A percentile compares a stretch with the other conserved stretches of the same genome.
Conservation (phyloP, 495 filamentous ascomycete genomes). For the Chaetomium tenue region DNA sequence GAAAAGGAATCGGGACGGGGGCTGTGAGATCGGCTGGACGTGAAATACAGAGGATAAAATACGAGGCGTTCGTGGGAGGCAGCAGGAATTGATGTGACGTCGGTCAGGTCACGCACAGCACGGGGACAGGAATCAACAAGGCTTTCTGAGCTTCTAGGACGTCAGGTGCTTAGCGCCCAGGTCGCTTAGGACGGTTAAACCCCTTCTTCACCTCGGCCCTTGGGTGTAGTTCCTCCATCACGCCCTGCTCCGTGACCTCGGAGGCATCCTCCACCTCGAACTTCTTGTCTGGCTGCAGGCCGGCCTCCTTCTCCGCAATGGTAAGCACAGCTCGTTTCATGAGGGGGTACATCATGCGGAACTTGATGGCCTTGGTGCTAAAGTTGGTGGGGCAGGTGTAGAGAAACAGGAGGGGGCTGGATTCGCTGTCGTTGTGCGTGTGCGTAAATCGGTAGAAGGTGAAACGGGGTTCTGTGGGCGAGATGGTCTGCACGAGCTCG, state of each 20-base stretch:
- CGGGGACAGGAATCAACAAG: no score
- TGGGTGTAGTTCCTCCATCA: conserved; percentile 76
- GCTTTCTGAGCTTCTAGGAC: no score
- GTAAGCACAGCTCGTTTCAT: conserved; percentile 69
- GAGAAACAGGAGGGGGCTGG: conserved; percentile 77
- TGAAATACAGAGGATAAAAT: no score
- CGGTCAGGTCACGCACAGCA: not conserved
- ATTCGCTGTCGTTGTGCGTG: conserved; percentile 51
- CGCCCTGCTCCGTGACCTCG: conserved; percentile 70
- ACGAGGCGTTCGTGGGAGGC: no score
- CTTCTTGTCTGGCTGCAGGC: conserved; percentile 72
- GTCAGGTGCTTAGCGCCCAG: conserved; percentile 51
- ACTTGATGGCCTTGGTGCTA: conserved; percentile 70
- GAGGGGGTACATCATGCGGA: conserved; percentile 91
- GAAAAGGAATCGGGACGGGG: no score
- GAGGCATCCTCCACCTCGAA: conserved; percentile 60
- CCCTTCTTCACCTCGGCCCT: conserved; percentile 65
- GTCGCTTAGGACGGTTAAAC: conserved; percentile 88
- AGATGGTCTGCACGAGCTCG: conserved; percentile 63
- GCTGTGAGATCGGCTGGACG: no score
- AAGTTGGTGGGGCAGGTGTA: conserved; percentile 83
- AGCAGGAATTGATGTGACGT: not conserved
- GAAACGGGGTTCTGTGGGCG: conserved; percentile 80
- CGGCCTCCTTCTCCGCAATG: conserved; percentile 65
- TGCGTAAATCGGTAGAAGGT: conserved; percentile 78